Evolutionary conservation across 2,329 filamentous ascomycete species (phyloP).

Genomic region (Biscogniauxia mediterranea): DNA sequence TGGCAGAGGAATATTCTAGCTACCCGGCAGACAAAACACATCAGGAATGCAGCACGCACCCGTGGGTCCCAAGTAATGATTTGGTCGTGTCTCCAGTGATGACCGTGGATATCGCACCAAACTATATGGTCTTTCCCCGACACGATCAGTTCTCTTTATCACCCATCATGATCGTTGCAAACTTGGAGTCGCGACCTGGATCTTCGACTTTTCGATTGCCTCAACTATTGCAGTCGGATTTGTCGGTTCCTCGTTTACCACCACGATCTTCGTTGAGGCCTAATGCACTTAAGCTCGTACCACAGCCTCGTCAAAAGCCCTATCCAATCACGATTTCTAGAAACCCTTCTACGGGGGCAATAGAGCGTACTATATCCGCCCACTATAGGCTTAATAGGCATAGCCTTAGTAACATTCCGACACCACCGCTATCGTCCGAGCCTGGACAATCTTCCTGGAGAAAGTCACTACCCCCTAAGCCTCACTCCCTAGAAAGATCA

Average conservation of each 20-base stretch:
- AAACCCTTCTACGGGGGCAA: constrained; percentile 22
- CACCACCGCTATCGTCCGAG: constrained; percentile 18
- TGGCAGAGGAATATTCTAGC: background rate
- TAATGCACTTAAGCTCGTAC: constrained; percentile 20
- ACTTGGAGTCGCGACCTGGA: constrained; percentile 16
- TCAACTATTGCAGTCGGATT: constrained; percentile 8
- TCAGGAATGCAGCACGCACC: background rate
- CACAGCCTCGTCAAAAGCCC: constrained; percentile 20
- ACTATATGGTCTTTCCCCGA: background rate
- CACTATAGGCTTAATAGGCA: constrained; percentile 16
- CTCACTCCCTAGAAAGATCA: background rate
- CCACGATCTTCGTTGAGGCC: constrained; percentile 15
- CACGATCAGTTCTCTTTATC: constrained; percentile 21
- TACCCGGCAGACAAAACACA: background rate
- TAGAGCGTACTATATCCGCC: constrained; percentile 17
- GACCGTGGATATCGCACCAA: constrained; percentile 15
- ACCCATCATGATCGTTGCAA: constrained; percentile 27
- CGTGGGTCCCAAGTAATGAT: background rate
- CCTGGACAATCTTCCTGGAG: constrained; percentile 7
- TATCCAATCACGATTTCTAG: constrained; percentile 24
- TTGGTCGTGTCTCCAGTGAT: constrained; percentile 18
- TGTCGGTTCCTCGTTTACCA: constrained; percentile 1
- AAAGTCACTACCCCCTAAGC: constrained; percentile 16
- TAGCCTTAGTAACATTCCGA: constrained; percentile 22
- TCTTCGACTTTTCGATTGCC: constrained; percentile 11